These are phyloP conservation scores for Trichophyton simii DNA, from an alignment of 2,329 filamentous ascomycete species.

Conservation along the genomic window DNA sequence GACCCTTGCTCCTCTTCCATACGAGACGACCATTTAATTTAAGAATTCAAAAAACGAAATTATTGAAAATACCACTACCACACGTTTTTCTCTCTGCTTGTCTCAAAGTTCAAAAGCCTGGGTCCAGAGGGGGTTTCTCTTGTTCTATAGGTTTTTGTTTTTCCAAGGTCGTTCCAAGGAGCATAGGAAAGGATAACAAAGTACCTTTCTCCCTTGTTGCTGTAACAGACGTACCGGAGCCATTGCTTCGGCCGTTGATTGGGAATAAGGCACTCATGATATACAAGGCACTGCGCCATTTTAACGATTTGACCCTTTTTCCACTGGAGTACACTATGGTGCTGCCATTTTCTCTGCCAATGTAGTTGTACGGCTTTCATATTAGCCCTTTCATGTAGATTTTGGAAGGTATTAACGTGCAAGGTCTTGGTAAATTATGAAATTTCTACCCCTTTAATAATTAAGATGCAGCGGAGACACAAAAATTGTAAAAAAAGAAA, in stretches of 20 bases:
- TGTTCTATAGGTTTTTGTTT: neutral
- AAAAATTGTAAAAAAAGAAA: neutral
- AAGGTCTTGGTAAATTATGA: too few species aligned
- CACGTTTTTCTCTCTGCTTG: neutral
- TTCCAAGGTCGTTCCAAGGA: neutral
- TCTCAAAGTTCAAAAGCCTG: neutral
- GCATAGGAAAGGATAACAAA: neutral
- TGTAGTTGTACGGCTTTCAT: neutral
- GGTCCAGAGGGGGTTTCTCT: neutral
- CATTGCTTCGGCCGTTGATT: neutral
- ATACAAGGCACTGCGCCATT: neutral
- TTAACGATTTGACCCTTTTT: neutral
- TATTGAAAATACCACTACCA: slow-evolving; percentile 3
- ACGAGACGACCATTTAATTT: slow-evolving; percentile 91
- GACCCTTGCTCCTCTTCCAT: slow-evolving; percentile 81
- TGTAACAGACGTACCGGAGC: neutral
- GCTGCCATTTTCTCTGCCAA: neutral
- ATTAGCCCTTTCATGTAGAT: neutral
- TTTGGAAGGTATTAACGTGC: neutral
- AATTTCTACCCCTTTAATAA: too few species aligned
- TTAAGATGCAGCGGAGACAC: too few species aligned
- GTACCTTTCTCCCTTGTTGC: neutral
- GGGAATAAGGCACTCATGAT: neutral
- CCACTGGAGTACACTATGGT: neutral
- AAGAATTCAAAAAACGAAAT: slow-evolving; percentile 3